These are phyloP conservation scores for Grigorovia jiainica DNA, from an alignment of 805 yeast species.

Conservation along the genomic window DNA sequence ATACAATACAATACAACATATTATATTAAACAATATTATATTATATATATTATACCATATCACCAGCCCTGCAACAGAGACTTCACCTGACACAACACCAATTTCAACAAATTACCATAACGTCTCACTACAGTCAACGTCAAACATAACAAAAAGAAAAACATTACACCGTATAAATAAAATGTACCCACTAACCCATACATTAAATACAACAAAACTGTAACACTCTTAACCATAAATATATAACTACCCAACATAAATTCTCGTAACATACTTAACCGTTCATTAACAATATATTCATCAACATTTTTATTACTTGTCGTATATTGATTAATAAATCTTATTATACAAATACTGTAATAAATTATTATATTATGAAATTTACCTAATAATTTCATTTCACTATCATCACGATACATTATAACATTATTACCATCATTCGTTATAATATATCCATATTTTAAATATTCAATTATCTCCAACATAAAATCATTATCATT, in stretches of 20 bases:
- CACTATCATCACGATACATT: conserved; percentile 8
- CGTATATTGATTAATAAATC: background rate
- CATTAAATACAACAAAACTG: conserved; percentile 14
- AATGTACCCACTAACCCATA: conserved; percentile 25
- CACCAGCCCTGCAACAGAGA: background rate
- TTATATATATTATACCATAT: background rate
- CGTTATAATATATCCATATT: conserved; percentile 13
- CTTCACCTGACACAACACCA: conserved; percentile 6
- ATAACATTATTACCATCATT: conserved; percentile 24
- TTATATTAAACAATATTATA: too few species aligned
- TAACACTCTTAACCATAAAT: conserved; percentile 12
- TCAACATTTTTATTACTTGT: background rate
- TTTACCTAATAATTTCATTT: conserved; percentile 20
- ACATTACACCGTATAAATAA: conserved; percentile 21
- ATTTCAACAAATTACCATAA: conserved; percentile 17
- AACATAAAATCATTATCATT: conserved; percentile 21
- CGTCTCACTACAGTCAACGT: conserved; percentile 19
- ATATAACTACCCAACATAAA: conserved; percentile 7
- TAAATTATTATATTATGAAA: conserved; percentile 26
- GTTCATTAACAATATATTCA: background rate
- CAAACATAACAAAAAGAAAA: conserved; percentile 26
- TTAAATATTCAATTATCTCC: conserved; percentile 20
- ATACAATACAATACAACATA: too few species aligned
- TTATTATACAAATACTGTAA: conserved; percentile 10
- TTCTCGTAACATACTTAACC: background rate